A percentile compares a stretch with the other conserved stretches of the same genome.
phyloP scores from a whole-genome alignment of 148 eudicot genomes.

The Rhododendron mucronatum region DNA sequence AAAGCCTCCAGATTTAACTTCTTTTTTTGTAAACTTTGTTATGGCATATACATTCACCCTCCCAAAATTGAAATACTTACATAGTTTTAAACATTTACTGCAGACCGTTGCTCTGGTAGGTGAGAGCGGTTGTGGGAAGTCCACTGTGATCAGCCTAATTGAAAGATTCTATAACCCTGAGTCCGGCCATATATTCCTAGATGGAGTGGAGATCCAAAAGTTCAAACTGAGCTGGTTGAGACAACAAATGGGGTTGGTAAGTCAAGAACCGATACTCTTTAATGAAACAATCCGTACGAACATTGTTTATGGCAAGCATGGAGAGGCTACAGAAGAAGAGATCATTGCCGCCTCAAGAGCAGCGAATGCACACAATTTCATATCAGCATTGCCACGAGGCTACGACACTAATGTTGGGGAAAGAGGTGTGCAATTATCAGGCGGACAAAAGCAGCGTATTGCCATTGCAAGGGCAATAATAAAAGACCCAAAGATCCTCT shows the following conservation, averaged over 20 bases:
- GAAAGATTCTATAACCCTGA: conserved; percentile 74
- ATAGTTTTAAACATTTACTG: background rate
- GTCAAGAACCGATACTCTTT: conserved; percentile 84
- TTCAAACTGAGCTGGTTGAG: conserved; percentile 75
- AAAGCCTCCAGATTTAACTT: background rate
- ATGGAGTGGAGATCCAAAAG: conserved; percentile 46
- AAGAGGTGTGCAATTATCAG: conserved; percentile 71
- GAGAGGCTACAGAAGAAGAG: conserved; percentile 48
- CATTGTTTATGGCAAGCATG: conserved; percentile 72
- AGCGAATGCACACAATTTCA: conserved; percentile 76
- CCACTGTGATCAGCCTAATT: conserved; percentile 64
- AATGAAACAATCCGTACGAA: conserved; percentile 67
- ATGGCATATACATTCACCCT: too few relatives aligned
- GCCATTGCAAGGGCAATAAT: conserved; percentile 78
- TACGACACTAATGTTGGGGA: conserved; percentile 83
- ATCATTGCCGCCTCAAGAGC: conserved; percentile 56
- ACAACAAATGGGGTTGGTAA: conserved; percentile 75
- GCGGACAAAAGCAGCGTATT: conserved; percentile 77
- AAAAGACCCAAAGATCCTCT: conserved; percentile 60
- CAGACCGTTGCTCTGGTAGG: conserved; percentile 88
- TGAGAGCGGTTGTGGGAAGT: conserved; percentile 87
- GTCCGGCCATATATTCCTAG: conserved; percentile 49
- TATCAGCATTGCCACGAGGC: conserved; percentile 60
- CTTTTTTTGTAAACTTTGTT: background rate
- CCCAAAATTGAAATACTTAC: background rate